Evolutionary conservation across 2,329 filamentous ascomycete species (phyloP), one percentile per base, ranked within the genome.

Genomic region (Claviceps sp.): DNA sequence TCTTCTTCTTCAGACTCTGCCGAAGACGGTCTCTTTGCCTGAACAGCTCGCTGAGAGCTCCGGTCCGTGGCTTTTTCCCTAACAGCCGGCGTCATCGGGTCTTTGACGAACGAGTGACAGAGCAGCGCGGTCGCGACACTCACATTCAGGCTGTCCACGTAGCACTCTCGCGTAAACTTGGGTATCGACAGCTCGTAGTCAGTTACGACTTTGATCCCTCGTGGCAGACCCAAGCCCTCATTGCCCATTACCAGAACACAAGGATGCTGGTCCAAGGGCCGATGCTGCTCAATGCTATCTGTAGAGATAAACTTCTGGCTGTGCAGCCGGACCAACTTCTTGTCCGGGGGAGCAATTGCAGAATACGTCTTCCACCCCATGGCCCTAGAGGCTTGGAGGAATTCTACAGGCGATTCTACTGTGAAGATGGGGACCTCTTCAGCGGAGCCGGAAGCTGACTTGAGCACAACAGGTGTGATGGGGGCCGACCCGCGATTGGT

Each of bases 101-200:
- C 65, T 60, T 69, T 76, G 60, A 87, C 63, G 61, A 93, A 88
- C 0, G 83, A 73, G 56, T 83, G 77, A 55, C 83, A 83, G 49
- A 97, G 69, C 47, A 97, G 70, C 1, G 81, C 88, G 6, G 87
- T 81, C 1, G 93, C 91, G 20, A 95, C 90, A 62, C 87, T 88
- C 40, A 97, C 93, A 64, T 98, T 97, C 64, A 98, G 69, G 65
- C 89, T 95, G 66, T 97, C 91, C 2, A 98, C 81, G 63, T 58
- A 81, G 64, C 61, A 77, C 63, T 60, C 72, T 55, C 62, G 70
- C 43, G 66, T 75, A 57, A 65, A 77, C 65, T 65, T 78, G 57
- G 75, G 76, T 50, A 98, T 87, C 6, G 82, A 79, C 4, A 84
- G 60, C 58, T 82, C 74, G 34, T 72, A 73, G 57, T 95, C 80